These are phyloP conservation scores for Mycena olivaceomarginata DNA, from an alignment of 768 basidiomycete genomes.

Conservation along the genomic window DNA sequence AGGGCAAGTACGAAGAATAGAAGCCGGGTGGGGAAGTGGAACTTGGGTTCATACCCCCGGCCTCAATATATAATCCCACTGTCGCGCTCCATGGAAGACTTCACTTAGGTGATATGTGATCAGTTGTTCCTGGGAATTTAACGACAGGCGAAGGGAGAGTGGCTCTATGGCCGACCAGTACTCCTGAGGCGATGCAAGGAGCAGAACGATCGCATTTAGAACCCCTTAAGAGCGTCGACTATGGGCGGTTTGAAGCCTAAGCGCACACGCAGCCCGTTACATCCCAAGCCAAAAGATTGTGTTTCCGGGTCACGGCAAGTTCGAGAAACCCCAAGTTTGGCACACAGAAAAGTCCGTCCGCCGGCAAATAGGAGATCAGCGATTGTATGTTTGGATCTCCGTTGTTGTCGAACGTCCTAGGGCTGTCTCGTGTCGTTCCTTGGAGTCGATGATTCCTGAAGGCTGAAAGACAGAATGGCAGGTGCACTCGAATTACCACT, in stretches of 20 bases:
- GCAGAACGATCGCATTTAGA: not conserved
- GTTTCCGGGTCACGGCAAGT: slow-evolving; percentile 9
- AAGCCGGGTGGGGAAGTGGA: slow-evolving; percentile 13
- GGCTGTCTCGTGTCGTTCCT: slow-evolving; percentile 33
- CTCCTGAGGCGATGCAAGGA: not conserved
- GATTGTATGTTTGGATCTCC: slow-evolving; percentile 27
- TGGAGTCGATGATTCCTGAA: slow-evolving; percentile 31
- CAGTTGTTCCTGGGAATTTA: slow-evolving; percentile 45
- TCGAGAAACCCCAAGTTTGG: slow-evolving; percentile 17
- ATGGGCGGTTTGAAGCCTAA: not conserved
- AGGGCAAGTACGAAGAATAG: slow-evolving; percentile 24
- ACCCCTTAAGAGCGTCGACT: not conserved
- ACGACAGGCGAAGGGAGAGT: slow-evolving; percentile 43
- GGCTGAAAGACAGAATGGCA: slow-evolving; percentile 19
- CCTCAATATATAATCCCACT: slow-evolving; percentile 31
- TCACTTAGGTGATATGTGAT: slow-evolving; percentile 39
- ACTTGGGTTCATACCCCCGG: slow-evolving; percentile 18
- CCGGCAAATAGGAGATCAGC: slow-evolving; percentile 25
- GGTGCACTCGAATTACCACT: not conserved
- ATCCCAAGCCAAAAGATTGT: not conserved
- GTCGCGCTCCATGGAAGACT: slow-evolving; percentile 37
- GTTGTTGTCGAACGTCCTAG: slow-evolving; percentile 18
- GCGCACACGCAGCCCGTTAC: not conserved
- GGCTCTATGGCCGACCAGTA: slow-evolving; percentile 10
- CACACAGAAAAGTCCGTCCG: not conserved